Evolutionary conservation across 108 stramenopile genomes (phyloP), one percentile per base, ranked within the genome.

Genomic region (Fragilaria crotonensis): DNA sequence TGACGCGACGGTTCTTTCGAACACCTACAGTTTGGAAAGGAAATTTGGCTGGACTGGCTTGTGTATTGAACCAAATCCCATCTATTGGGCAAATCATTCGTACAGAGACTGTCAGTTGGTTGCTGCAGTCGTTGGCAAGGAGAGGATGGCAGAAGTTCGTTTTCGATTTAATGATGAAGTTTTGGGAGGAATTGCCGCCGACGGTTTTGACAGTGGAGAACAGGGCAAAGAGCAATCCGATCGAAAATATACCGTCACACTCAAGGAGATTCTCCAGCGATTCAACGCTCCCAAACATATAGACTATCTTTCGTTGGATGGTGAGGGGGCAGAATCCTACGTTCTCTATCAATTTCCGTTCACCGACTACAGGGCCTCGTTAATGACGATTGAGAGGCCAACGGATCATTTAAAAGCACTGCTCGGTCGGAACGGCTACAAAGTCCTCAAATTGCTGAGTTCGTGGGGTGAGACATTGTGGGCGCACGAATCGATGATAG

Each of bases 241-340:
- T 41, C 19, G 36, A 47, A 29, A 50, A 22, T 70, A 65, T 48
- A 75, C 67, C 3, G 78, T 82, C n/a, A 57, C 73, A n/a, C 30
- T 82, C 26, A 20, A 29, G 1, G 73, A 79, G 45, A 64, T 86
- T 26, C 60, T 85, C 17, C 21, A 77, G 18, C 48, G 60, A 17
- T 67, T 59, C 27, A 29, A 71, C 21, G 80, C 64, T 32, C 80
- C 84, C 46, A 52, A 25, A 4, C 41, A 41, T 25, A 85, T 85
- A 60, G 84, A 81, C 49, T 85, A 85, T 33, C 17, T 85, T 21
- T 70, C 67, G 9, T 44, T 85, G 33, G 84, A 85, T 48, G 72
- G 81, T 21, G 80, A 86, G 60, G 84, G 84, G 1, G 84, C 84
- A 2, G 84, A 86, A 64, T 58, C 58, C 18, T 66, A 75, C 27